Evolutionary conservation across 306 rosid species (phyloP).

Genomic region (Mucuna pruriens): DNA sequence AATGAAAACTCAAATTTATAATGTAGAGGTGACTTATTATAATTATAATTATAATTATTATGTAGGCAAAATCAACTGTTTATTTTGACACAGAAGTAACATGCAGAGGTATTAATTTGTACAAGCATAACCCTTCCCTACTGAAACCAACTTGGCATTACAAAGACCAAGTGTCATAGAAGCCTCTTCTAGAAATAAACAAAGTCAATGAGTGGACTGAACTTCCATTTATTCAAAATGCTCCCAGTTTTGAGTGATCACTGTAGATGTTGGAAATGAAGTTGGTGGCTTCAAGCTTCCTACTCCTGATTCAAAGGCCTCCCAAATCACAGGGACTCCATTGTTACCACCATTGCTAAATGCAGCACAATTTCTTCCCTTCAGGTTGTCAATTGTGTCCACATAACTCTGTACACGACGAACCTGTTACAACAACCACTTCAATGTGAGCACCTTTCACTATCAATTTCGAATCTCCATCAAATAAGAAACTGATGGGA

Average conservation of each 20-base stretch:
- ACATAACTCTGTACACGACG: conserved; percentile 67
- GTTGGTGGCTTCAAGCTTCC: conserved; percentile 30
- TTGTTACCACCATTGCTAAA: conserved; percentile 38
- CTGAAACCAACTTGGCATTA: conserved; percentile 14
- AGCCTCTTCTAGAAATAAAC: not conserved
- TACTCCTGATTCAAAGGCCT: conserved; percentile 61
- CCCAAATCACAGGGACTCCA: conserved; percentile 52
- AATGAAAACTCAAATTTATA: no score
- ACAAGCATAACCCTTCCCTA: not conserved
- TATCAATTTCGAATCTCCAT: not conserved
- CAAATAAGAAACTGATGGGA: not conserved
- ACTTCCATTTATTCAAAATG: conserved; percentile 28
- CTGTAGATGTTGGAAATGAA: conserved; percentile 30
- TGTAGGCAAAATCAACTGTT: not conserved
- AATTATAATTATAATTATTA: no score
- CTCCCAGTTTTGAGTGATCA: conserved; percentile 46
- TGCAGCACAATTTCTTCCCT: conserved; percentile 53
- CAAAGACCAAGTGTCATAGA: not conserved
- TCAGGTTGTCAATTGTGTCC: conserved; percentile 61
- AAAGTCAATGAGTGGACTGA: not conserved
- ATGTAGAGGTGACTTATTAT: no score
- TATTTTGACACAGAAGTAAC: conserved; percentile 15
- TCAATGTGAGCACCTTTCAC: not conserved
- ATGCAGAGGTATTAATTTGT: conserved; percentile 1
- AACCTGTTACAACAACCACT: conserved; percentile 49